Base-by-base conservation (phyloP, 2,329 filamentous ascomycete genomes). In the Beauveria sp. region DNA sequence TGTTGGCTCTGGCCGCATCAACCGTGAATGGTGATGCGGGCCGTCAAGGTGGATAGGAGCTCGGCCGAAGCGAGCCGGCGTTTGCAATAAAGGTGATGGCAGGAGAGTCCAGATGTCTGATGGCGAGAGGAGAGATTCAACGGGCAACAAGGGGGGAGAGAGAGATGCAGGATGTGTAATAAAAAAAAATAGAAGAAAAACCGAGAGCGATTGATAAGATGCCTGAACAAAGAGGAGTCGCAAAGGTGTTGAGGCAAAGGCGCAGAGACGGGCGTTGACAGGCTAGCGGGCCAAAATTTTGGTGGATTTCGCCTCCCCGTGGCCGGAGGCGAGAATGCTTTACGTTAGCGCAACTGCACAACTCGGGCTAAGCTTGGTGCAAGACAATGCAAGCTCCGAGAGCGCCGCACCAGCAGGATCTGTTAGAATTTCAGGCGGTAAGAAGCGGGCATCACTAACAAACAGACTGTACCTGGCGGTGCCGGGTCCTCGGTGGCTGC, bases 231-330 rank as follows among this genome's bases (percentile, higher is more conserved):
- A 40, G 56, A 44, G 48, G 48, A 53, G 54, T 47, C 22, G 26
- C 14, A 30, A 52, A 26, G 30, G 22, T 43, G 57, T 41, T 26
- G 41, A 53, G 43, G 40, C 12, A 52, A 52, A 44, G 56, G 50
- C 41, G 26, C 26, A 24, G 50, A 44, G 18, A 12, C 20, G 41
- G 51, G 52, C 20, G 28, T 51, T 41, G 40, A 41, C 43, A 34
- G 55, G 55, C 57, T 54, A 34, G 51, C 41, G 20, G 18, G 51
- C 43, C 59, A 61, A 61, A 56, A n/a, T 43, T 44, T 55, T 61
- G 59, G 59, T 51, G 59, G 59, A 10, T 61, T 61, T 61, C 52
- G 37, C 59, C 59, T 34, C 59, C 52, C 59, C 59, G 59, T 61
- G 26, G 59, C 59, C 59, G 59, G 59, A 61, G 59, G 50, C 24